These are phyloP conservation scores for Claviceps quebecensis DNA, from an alignment of 2,329 filamentous ascomycete species.

Conservation along the genomic window DNA sequence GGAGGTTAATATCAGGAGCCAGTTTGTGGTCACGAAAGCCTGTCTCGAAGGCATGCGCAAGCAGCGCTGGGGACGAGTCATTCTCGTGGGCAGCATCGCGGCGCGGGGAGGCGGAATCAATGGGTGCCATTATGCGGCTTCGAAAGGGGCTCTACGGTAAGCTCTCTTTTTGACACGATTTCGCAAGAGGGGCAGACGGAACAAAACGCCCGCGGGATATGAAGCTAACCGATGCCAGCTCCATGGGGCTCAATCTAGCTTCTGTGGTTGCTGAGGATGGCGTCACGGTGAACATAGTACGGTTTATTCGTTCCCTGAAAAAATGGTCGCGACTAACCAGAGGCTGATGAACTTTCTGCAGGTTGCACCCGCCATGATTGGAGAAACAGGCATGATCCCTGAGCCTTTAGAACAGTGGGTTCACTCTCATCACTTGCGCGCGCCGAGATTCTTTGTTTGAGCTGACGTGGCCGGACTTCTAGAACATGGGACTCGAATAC, in stretches of 20 bases:
- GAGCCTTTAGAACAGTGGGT: slow-evolving; percentile 3
- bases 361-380: slow-evolving; percentile 7
- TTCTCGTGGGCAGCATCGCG: slow-evolving; percentile 6
- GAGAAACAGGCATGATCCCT: slow-evolving; percentile 8
- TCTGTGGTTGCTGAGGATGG: slow-evolving; percentile 4
- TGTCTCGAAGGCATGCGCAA: slow-evolving; percentile 6
- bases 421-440: not conserved
- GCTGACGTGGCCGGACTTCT: not conserved
- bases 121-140: slow-evolving; percentile 7
- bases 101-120: slow-evolving; percentile 5
- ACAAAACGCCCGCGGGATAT: not conserved
- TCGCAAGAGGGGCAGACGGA: not conserved
- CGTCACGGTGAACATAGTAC: slow-evolving; percentile 6
- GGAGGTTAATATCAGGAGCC: slow-evolving; percentile 5
- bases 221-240: slow-evolving; percentile 1
- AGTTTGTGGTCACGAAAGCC: slow-evolving; percentile 5
- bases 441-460: too few relatives aligned
- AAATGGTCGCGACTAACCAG: not conserved
- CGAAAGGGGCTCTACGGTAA: slow-evolving; percentile 6
- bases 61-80: slow-evolving; percentile 5
- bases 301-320: not conserved
- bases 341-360: not conserved
- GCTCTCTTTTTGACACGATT: not conserved
- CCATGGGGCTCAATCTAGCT: slow-evolving; percentile 6
- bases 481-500: slow-evolving; percentile 3